Conservation (phyloP, 768 basidiomycete species). For the Leccinum imitatum region DNA sequence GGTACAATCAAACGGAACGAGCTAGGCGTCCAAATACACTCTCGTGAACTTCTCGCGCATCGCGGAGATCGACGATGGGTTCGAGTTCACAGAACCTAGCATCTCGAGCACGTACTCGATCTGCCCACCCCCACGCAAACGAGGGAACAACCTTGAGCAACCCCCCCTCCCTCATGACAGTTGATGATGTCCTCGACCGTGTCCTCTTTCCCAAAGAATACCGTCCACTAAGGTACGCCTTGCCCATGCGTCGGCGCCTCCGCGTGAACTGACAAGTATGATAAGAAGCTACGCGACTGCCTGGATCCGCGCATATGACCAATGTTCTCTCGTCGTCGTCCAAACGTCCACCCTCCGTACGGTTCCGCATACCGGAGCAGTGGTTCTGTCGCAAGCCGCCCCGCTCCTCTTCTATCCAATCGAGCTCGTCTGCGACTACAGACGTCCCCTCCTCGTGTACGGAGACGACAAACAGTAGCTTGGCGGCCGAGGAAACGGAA, state of each 20-base stretch:
- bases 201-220: no score
- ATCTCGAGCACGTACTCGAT: no score
- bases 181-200: no score
- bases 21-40: no score
- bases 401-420: conserved; percentile 46
- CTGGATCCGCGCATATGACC: conserved; percentile 12
- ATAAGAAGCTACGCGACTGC: conserved; percentile 16
- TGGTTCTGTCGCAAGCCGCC: conserved; percentile 75
- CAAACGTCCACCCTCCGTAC: conserved; percentile 35
- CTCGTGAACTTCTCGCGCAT: no score
- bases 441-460: conserved; percentile 30
- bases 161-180: no score
- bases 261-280: neutral
- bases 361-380: conserved; percentile 73
- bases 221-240: conserved; percentile 42
- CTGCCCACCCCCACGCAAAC: no score
- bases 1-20: no score
- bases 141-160: no score
- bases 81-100: no score
- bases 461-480: neutral
- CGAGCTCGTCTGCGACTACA: conserved; percentile 54
- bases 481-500: conserved; percentile 34
- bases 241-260: neutral
- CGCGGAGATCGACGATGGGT: no score
- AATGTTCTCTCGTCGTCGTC: conserved; percentile 19